Evolutionary conservation across 2,329 filamentous ascomycete genomes (phyloP).

Genomic region (Chalaropsis ovoidea): DNA sequence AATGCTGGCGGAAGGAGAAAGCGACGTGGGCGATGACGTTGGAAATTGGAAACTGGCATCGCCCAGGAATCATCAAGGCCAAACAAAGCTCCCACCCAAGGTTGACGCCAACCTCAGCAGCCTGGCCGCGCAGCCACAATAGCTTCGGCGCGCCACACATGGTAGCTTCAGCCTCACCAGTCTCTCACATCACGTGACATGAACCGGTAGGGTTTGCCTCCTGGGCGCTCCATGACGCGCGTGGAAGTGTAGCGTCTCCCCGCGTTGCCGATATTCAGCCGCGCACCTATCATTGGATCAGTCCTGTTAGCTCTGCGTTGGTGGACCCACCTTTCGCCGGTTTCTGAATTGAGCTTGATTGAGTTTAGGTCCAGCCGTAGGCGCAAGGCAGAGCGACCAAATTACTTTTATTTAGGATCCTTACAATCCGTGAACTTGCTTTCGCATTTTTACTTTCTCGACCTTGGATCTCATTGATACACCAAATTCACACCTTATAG

Average conservation of each 20-base stretch:
- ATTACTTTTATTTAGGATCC: conserved; percentile 6
- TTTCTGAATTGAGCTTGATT: conserved; percentile 8
- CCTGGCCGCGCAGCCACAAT: conserved; percentile 24
- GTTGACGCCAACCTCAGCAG: conserved; percentile 26
- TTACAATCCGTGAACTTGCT: neutral
- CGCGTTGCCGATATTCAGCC: conserved; percentile 19
- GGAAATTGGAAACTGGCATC: conserved; percentile 4
- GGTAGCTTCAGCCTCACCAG: conserved; percentile 22
- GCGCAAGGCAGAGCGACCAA: conserved; percentile 20
- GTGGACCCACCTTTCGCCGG: conserved; percentile 3
- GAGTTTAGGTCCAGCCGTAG: conserved; percentile 15
- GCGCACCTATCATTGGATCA: conserved; percentile 4
- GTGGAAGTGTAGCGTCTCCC: neutral
- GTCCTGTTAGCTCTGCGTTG: neutral
- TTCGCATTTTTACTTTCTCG: neutral
- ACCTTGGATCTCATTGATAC: neutral
- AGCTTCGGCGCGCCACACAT: conserved; percentile 33
- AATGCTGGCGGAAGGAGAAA: neutral
- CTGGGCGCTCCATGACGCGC: conserved; percentile 14
- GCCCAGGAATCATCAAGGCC: neutral
- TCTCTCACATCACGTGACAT: neutral
- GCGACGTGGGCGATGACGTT: conserved; percentile 18
- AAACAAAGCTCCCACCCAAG: conserved; percentile 11
- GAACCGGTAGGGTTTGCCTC: neutral
- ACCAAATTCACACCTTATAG: neutral